Conservation (phyloP, 257 asterid species). For the Ehretia macrophylla region DNA sequence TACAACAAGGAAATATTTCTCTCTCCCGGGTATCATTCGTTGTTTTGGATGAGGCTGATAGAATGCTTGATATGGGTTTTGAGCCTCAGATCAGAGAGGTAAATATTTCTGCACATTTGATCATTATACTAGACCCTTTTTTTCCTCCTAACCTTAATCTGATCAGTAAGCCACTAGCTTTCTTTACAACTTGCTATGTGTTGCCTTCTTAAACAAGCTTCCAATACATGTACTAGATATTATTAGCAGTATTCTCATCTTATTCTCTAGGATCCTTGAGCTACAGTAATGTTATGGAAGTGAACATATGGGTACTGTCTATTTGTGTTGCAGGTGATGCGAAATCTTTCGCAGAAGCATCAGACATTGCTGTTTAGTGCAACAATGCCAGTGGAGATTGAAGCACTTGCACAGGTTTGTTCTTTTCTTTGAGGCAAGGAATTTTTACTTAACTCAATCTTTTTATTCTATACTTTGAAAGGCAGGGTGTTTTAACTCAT, state of each 20-base stretch:
- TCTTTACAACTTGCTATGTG: not conserved
- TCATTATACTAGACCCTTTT: not conserved
- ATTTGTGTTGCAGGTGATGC: conserved; percentile 62
- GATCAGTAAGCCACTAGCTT: not conserved
- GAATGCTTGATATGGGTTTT: conserved; percentile 97
- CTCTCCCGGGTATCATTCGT: conserved; percentile 65
- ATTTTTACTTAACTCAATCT: not conserved
- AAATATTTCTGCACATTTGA: conserved; percentile 6
- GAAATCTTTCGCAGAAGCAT: conserved; percentile 69
- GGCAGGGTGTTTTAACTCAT: not conserved
- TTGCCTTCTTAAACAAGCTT: not conserved
- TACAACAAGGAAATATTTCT: conserved; percentile 77
- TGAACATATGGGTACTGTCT: conserved; percentile 10
- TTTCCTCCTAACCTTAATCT: not conserved
- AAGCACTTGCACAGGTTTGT: conserved; percentile 74
- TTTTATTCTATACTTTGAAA: conserved; percentile 1
- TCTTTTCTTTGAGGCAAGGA: not conserved
- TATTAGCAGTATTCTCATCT: not conserved
- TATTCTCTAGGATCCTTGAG: not conserved
- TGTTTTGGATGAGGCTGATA: conserved; percentile 88
- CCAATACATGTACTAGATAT: not conserved
- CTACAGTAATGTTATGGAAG: conserved; percentile 3
- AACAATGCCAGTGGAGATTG: conserved; percentile 93
- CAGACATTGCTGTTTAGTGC: conserved; percentile 89
- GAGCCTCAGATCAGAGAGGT: conserved; percentile 98